Conservation (phyloP, 345 rosid species). For the Arabidopsis thaliana region TAIR10.1 NC_003074.8:5166501-5167000, state of each 20-base stretch:
- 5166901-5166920: conserved; percentile 1
- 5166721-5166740: conserved; percentile 25
- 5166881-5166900: conserved; percentile 27
- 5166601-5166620: conserved; percentile 33
- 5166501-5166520: conserved; percentile 36
- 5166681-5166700: conserved; percentile 42
- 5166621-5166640: not conserved
- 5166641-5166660: conserved; percentile 23
- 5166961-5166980: conserved; percentile 45
- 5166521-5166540: conserved; percentile 15
- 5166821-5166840: conserved; percentile 38
- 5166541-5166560: conserved; percentile 14
- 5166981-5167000: conserved; percentile 10
- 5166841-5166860: conserved; percentile 31
- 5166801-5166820: conserved; percentile 29
- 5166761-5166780: not conserved
- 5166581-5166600: conserved; percentile 35
- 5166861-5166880: conserved; percentile 28
- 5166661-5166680: not conserved
- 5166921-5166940: conserved; percentile 23
- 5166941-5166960: conserved; percentile 35
- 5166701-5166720: conserved; percentile 21
- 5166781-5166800: conserved; percentile 20
- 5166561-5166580: conserved; percentile 4
- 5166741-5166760: conserved; percentile 5